Base-by-base conservation (phyloP, 805 yeast genomes). In the Cyberlindnera mycetangii region DNA sequence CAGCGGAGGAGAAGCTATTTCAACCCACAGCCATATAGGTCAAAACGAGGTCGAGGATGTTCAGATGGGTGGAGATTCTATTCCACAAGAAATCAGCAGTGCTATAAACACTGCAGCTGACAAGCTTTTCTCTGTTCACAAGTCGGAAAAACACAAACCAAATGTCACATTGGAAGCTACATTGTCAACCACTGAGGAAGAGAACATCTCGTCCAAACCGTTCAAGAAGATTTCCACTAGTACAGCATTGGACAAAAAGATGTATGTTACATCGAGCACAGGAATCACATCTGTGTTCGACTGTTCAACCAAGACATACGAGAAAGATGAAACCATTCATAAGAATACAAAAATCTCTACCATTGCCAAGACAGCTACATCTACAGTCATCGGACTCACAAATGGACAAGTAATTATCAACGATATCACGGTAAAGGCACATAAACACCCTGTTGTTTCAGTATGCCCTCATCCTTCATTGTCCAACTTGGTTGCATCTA, bases 381-480 rank as follows among this genome's bases (percentile, higher is more conserved):
- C 35, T 17, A 43, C 39, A 5, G 30, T 47, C 15, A 24, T 50
- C 9, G 59, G 60, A 4, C 33, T 48, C 15, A 19, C 38, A 1
- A 48, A 43, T n/a, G 61, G 60, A 2, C 47, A 42, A 11, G 25
- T 57, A 2, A 21, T 38, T 5, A 15, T 47, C 18, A 51, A 55
- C 30, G 50, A 46, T 5, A 11, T 30, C 7, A 12, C 41, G 9
- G 22, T 46, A 7, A 44, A 45, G 8, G 31, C 44, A 7, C 44
- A 49, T 31, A 28, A 37, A 28, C 12, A 22, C 32, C 8, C 49
- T 3, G 54, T 63, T 3, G 48, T 58, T 3, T 44, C 59, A 7
- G 52, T 69, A 7, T 39, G 60, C 9, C 58, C 58, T 8, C 74
- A 70, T 47, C 75, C 75, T 1, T 56, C 52, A 17, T 40, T 70